Evolutionary conservation across 108 stramenopile species (phyloP).

Genomic region (Nitzschia palea): DNA sequence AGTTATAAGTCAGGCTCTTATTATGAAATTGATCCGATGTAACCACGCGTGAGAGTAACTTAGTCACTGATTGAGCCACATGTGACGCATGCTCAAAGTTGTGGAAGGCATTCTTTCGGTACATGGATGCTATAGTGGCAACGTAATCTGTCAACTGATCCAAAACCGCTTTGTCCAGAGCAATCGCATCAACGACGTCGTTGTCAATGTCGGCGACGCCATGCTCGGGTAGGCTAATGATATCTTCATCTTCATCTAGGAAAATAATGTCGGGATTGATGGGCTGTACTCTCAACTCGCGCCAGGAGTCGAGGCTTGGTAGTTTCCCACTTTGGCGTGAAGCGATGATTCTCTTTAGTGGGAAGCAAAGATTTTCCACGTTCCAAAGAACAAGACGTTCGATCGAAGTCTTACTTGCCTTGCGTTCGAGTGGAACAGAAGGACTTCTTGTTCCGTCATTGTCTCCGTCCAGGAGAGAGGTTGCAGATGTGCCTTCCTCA

Average conservation of each 20-base stretch:
- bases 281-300: background rate
- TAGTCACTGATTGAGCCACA: conserved; percentile 22
- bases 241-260: conserved; percentile 11
- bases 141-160: conserved; percentile 13
- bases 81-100: conserved; percentile 30
- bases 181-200: background rate
- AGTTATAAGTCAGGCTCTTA: background rate
- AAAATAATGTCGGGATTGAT: no score
- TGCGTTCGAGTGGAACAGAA: no score
- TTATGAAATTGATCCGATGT: conserved; percentile 3
- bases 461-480: no score
- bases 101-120: conserved; percentile 21
- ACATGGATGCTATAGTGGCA: conserved; percentile 15
- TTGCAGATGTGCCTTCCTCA: background rate
- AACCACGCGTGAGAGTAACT: conserved; percentile 16
- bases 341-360: conserved; percentile 9
- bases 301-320: background rate
- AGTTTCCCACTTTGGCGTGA: background rate
- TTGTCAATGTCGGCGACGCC: background rate
- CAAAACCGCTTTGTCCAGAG: background rate
- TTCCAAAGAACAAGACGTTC: conserved; percentile 10
- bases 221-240: conserved; percentile 3
- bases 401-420: no score
- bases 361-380: background rate
- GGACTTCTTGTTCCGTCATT: no score